Evolutionary conservation across 371 early-diverging fungal species (phyloP), one percentile per base, ranked within the genome.

Genomic region (Actinomortierella ambigua): DNA sequence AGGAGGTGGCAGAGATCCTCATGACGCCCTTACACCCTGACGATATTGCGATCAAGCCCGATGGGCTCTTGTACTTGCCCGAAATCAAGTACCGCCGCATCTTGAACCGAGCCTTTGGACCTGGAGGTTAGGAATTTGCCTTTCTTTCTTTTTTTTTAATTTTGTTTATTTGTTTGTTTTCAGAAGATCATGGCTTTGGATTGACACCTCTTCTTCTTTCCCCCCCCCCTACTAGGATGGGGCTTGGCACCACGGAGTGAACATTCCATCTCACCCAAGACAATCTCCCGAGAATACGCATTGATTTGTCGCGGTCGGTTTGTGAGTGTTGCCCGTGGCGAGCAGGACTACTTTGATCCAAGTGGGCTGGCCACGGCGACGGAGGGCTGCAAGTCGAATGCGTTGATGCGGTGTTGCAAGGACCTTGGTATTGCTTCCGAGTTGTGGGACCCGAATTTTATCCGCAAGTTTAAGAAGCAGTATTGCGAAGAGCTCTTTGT

Each of bases 71-170:
- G 24, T 97, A 97, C 68, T 79, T 98, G 6, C 97, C 98, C 27
- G 98, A 98, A 79, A 98, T 97, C 70, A 96, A 96, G 69, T 97
- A 96, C 79, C 88, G 98, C 26, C 90, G 96, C 44, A 93, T 96
- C 48, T 82, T 98, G 41, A 96, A 96, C 79, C 85, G 80, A 60
- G 95, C 98, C 3, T 98, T 98, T 79, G 96, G 98, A 13, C 98
- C 98, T 15, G 98, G 98, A 65, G 98, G 90, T 59, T 86, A 78
- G 85, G 24, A 27, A 9, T 56, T n/a, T 4, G 27, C 50, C 5
- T 49, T 26, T 49, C 20, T 15, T 13, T 14, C 24, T 23, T 46
- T 49, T 22, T 6, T 18, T 9, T 43, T 14, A 55, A 39, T 9
- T 22, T 55, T 27, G n/a, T 24, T 6, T 11, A 18, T 23, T 52